Evolutionary conservation across 768 basidiomycete species (phyloP).

Genomic region (Kwoniella pini): DNA sequence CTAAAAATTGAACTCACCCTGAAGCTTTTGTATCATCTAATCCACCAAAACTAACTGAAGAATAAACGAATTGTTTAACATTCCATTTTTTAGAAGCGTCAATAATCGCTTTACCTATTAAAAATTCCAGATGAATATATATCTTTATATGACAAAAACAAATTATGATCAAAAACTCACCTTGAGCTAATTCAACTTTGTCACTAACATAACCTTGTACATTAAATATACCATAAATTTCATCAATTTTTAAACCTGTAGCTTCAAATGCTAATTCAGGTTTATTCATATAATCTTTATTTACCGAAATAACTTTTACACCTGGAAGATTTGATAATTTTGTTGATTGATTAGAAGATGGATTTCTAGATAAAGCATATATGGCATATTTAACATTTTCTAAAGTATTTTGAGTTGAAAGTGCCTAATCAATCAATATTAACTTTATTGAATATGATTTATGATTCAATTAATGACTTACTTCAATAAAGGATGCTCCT

Average conservation of each 20-base stretch:
- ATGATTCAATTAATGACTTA: constrained; percentile 14
- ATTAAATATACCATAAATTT: constrained; percentile 27
- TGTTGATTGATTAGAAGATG: constrained; percentile 7
- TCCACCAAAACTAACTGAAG: constrained; percentile 26
- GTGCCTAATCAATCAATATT: not conserved
- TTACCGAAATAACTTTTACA: constrained; percentile 24
- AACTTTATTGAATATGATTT: not conserved
- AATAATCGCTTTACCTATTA: constrained; percentile 26
- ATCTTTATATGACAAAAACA: no score
- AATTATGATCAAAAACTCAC: no score
- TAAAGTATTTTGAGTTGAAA: constrained; percentile 1
- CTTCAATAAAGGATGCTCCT: constrained; percentile 26
- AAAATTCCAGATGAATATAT: no score
- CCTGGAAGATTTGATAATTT: constrained; percentile 23
- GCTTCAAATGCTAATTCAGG: constrained; percentile 19
- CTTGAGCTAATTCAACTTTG: constrained; percentile 23
- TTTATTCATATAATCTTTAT: constrained; percentile 30
- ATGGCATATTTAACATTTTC: constrained; percentile 8
- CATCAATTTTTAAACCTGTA: constrained; percentile 12
- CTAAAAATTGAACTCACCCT: not conserved
- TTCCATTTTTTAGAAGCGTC: constrained; percentile 23
- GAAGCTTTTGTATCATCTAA: constrained; percentile 10
- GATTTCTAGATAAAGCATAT: constrained; percentile 24
- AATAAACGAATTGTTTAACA: constrained; percentile 32
- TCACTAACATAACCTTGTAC: constrained; percentile 31